A percentile compares a stretch with the other conserved stretches of the same genome.
Conservation (phyloP, 2,329 filamentous ascomycete species). For the Aspergillus proliferans region DNA sequence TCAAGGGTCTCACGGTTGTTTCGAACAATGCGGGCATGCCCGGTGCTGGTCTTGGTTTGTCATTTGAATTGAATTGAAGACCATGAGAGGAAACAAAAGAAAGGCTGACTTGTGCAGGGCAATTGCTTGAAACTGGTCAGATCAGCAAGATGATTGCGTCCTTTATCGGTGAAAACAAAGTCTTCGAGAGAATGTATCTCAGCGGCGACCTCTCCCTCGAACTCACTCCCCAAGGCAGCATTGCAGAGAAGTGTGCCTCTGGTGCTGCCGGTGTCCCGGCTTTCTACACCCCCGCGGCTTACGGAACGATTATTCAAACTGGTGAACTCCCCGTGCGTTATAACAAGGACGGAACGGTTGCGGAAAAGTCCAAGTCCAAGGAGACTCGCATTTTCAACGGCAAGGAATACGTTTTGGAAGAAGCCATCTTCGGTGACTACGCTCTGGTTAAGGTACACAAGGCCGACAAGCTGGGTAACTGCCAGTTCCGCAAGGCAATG, state of each 20-base stretch:
- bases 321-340: conserved; percentile 61
- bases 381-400: conserved; percentile 70
- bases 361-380: conserved; percentile 59
- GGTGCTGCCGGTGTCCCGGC: conserved; percentile 83
- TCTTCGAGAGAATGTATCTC: conserved; percentile 82
- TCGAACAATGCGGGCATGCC: conserved; percentile 77
- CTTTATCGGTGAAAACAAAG: conserved; percentile 76
- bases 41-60: conserved; percentile 58
- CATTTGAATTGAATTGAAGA: background rate
- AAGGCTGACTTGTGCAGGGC: conserved; percentile 39
- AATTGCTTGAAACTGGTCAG: conserved; percentile 65
- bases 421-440: conserved; percentile 67
- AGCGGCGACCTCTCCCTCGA: conserved; percentile 78
- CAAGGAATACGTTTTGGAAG: conserved; percentile 69
- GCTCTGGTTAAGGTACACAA: conserved; percentile 72
- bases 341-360: conserved; percentile 75
- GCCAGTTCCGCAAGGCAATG: conserved; percentile 68
- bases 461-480: conserved; percentile 71
- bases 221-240: conserved; percentile 80
- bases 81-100: background rate
- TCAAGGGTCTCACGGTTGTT: conserved; percentile 63
- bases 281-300: conserved; percentile 75
- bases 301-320: conserved; percentile 62
- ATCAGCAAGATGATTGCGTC: conserved; percentile 68
- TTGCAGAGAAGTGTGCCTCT: conserved; percentile 78